phyloP scores from a whole-genome alignment of 1,284 basidiomycete genomes.

The Cryptococcus maquisensis region DNA sequence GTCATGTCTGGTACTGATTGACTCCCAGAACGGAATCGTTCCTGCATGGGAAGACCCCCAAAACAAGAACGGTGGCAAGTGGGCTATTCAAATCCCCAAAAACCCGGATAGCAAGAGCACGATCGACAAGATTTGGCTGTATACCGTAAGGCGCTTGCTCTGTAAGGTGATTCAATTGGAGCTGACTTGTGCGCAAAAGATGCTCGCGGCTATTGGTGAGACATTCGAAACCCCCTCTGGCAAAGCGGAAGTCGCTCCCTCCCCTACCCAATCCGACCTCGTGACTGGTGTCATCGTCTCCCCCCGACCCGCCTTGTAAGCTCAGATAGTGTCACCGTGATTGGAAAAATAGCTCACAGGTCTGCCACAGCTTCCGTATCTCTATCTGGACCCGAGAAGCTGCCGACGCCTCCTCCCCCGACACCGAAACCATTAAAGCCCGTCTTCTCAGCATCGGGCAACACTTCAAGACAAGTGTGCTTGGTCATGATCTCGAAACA shows the following conservation, averaged over 20 bases:
- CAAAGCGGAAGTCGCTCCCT: slow-evolving; percentile 31
- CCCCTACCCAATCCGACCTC: slow-evolving; percentile 55
- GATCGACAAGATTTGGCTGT: slow-evolving; percentile 96
- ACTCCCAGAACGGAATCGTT: slow-evolving; percentile 76
- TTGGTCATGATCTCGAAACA: slow-evolving; percentile 71
- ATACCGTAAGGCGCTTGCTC: slow-evolving; percentile 62
- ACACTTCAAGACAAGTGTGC: slow-evolving; percentile 86
- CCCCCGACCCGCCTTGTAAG: slow-evolving; percentile 78
- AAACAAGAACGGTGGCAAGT: slow-evolving; percentile 96
- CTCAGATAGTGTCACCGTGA: slow-evolving; percentile 1
- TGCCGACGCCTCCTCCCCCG: slow-evolving; percentile 51
- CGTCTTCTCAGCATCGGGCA: slow-evolving; percentile 69
- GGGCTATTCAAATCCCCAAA: slow-evolving; percentile 94
- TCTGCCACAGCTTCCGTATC: slow-evolving; percentile 63
- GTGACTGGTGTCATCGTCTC: slow-evolving; percentile 96
- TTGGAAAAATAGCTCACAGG: neutral
- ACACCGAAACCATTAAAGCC: slow-evolving; percentile 54
- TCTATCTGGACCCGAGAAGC: slow-evolving; percentile 94
- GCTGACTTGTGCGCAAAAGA: slow-evolving; percentile 53
- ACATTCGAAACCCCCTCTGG: slow-evolving; percentile 76
- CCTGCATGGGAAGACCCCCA: slow-evolving; percentile 95
- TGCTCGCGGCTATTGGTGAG: slow-evolving; percentile 95
- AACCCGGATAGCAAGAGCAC: slow-evolving; percentile 73
- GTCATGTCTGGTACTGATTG: neutral
- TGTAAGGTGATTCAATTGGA: neutral